Evolutionary conservation across 2,329 filamentous ascomycete species (phyloP), one percentile per base, ranked within the genome.

Genomic region (Myriosclerotinia curreyana): DNA sequence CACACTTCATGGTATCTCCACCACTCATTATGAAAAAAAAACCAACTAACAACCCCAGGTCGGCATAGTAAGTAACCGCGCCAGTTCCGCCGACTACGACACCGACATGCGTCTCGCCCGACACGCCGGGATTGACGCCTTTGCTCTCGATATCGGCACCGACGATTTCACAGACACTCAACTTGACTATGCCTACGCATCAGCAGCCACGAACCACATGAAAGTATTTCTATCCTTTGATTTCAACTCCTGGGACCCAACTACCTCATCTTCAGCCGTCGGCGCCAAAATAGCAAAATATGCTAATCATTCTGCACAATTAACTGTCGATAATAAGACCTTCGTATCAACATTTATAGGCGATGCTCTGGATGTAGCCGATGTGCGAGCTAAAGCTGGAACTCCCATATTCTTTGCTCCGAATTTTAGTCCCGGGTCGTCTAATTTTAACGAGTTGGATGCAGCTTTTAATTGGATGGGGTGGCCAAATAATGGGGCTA

Each of bases 341-440:
- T 74, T 77, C 64, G 77, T 80, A 0, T 73, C 82, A n/a, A 81
- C 81, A 3, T 81, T 79, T 15, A 81, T 80, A 0, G 83, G 83
- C 59, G 80, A 82, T 71, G 81, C 80, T 0, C 66, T 76, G 0
- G 70, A 68, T 49, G 76, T 77, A 51, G 71, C 74, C 14, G 67
- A 67, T 1, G 78, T 83, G 68, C 77, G 77, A 64, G 40, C 66
- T 14, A 63, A 63, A 25, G 70, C 71, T 60, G 60, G 62, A 60
- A 64, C 34, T 55, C 67, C 15, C 64, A 70, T 61, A 38, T 71
- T 53, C 64, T 64, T 59, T 34, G 62, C 62, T 0, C 62, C 62
- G 5, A 64, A 64, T 9, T 64, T 51, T n/a, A 42, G 25, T 17
- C 62, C 62, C 1, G 31, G 34, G 1, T 36, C 31, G 3, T 14